Evolutionary conservation across 352 stramenopile genomes (phyloP), one percentile per base, ranked within the genome.

Genomic region (Plasmopara halstedii): DNA sequence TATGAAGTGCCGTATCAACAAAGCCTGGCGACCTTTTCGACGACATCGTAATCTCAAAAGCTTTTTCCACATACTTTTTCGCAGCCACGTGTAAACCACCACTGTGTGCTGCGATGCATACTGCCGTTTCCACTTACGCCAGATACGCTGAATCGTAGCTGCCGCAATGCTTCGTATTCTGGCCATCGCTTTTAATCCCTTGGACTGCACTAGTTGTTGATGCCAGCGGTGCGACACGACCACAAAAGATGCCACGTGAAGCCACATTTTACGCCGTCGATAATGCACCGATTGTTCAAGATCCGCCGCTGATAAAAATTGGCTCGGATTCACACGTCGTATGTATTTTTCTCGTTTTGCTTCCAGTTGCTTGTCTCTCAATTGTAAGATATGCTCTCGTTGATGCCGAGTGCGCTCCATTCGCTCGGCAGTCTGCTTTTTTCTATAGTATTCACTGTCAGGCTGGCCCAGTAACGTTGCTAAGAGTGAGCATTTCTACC

Each of bases 11-110:
- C 61, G 73, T 4, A 88, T 25, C 11, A 85, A 8, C 0, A 20
- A 56, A 17, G 67, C 75, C 18, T 62, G 27, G 0, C 61, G 65
- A 11, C 38, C 42, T 25, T 62, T 67, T 9, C 70, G 68, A 17
- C 63, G 53, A 34, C 59, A 70, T 3, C 72, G 74, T n/a, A 79
- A 45, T 29, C 65, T 55, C 47, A 90, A 64, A 21, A 82, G 58
- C 10, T 85, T 50, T 36, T 72, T 83, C 79, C 79, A 90, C 23
- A 87, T 36, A 48, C 76, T 85, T 40, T 78, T 73, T 20, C 73
- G 73, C 21, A 88, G 48, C 73, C 73, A 85, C 18, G 69, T 68
- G 60, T 83, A 85, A 33, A 85, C 58, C 2, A 82, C 32, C 6
- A 82, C 58, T 0, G 71, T 85, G 47, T 83, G 69, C 35, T 73